phyloP scores from a whole-genome alignment of 140 eudicot species.

The Bidens hawaiensis region DNA sequence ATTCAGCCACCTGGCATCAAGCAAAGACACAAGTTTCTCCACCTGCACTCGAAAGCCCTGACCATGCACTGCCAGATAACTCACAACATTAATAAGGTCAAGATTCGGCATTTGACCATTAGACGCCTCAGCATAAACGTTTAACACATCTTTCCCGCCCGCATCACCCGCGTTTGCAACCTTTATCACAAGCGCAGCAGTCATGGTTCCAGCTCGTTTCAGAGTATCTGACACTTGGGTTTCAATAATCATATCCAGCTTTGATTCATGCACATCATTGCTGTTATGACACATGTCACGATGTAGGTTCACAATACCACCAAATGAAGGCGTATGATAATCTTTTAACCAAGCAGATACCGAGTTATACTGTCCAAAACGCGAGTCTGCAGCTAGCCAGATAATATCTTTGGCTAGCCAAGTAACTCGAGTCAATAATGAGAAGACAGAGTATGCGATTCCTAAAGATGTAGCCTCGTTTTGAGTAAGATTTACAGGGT shows the following conservation, averaged over 20 bases:
- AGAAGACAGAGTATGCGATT: constrained; percentile 64
- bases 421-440: constrained; percentile 73
- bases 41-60: constrained; percentile 78
- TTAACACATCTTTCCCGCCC: constrained; percentile 50
- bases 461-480: constrained; percentile 80
- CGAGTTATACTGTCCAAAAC: constrained; percentile 66
- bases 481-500: constrained; percentile 45
- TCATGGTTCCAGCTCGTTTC: constrained; percentile 89
- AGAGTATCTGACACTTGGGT: constrained; percentile 41
- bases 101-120: constrained; percentile 99
- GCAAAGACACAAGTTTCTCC: constrained; percentile 54
- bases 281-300: constrained; percentile 34
- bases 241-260: constrained; percentile 24
- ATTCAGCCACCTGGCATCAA: constrained; percentile 61
- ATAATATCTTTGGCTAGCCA: constrained; percentile 98
- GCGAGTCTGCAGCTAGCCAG: constrained; percentile 97
- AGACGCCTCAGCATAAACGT: constrained; percentile 91
- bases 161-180: constrained; percentile 48
- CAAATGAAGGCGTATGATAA: constrained; percentile 66
- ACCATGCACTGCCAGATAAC: constrained; percentile 83
- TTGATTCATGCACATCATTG: constrained; percentile 17
- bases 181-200: constrained; percentile 92
- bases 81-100: constrained; percentile 83
- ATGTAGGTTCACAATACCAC: constrained; percentile 27
- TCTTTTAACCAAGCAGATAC: constrained; percentile 88